Base-by-base conservation (phyloP, 106 monocot species). In the Triglochin maritima region DNA sequence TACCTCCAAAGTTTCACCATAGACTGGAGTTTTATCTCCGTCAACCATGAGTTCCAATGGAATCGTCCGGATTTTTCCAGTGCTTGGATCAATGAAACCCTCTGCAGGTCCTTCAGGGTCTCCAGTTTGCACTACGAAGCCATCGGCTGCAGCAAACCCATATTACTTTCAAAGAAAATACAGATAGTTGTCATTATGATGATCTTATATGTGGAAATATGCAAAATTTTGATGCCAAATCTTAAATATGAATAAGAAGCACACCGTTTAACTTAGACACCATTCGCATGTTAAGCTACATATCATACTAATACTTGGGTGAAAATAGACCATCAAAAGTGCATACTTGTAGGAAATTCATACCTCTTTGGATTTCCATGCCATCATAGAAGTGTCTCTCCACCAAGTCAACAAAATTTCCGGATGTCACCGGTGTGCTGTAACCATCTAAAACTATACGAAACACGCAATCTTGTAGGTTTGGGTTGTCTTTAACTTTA, bases 331-430 rank as follows among this genome's bases (percentile, higher is more conserved):
- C 29, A 29, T 29, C 29, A 29, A 29, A 29, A 29, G 29, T 29
- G 13, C 46, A 46, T 46, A 64, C 13, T 47, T 94, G 81, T 67
- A 85, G 45, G 11, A 78, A 43, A 41, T 43, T 1, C 41, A 29
- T 77, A 98, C 96, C 84, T 81, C 96, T 83, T 82, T 98, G 96
- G 57, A 98, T 98, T 72, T 91, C 96, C 96, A 98, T 98, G 72
- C 96, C 91, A 79, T 98, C 91, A 71, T 98, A 98, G 74, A 98
- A 98, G 50, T 91, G 88, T 66, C 96, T 80, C 66, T 98, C 82
- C 56, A 91, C 90, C 74, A 98, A 75, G 63, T 98, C 96, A 10
- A 98, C 47, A 46, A 91, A 98, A 58, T 98, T 98, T 5, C 96
- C 96, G 16, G 96, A 81, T 46, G 96, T 98, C 10, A 98, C 88